phyloP scores from a whole-genome alignment of 1,284 basidiomycete species.

The Xanthoconium separans region DNA sequence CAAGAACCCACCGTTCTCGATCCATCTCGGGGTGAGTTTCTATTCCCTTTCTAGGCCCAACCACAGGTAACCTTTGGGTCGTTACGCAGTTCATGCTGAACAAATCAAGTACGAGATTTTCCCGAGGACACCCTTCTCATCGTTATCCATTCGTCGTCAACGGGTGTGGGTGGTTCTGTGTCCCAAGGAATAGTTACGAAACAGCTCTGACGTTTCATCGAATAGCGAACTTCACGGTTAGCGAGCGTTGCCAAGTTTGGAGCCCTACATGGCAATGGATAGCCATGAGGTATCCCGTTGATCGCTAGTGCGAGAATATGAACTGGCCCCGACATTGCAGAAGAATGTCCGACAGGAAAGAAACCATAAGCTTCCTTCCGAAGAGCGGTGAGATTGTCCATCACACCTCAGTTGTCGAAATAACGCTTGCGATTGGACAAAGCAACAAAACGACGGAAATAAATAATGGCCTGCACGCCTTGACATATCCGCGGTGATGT shows the following conservation, averaged over 20 bases:
- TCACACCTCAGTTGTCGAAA: neutral
- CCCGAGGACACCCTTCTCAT: constrained; percentile 3
- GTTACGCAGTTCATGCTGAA: neutral
- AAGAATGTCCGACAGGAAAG: neutral
- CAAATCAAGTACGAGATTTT: neutral
- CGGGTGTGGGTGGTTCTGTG: constrained; percentile 4
- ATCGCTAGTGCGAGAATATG: neutral
- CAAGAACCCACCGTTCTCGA: too few species aligned
- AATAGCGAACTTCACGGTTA: neutral
- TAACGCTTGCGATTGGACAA: neutral
- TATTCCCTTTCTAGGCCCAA: constrained; percentile 8
- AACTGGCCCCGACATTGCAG: neutral
- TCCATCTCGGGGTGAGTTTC: too few species aligned
- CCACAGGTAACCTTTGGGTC: neutral
- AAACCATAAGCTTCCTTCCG: neutral
- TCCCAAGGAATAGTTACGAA: neutral
- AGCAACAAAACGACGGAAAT: neutral
- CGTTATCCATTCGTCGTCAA: too few species aligned
- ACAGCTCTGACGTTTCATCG: neutral
- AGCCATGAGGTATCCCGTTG: too few species aligned
- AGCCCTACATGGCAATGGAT: too few species aligned
- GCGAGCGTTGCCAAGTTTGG: neutral
- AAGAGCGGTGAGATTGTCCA: neutral
- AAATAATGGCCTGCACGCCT: neutral
- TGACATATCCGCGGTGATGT: neutral